Base-by-base conservation (phyloP, 371 early-diverging fungal species). In the Mucor piriformis region DNA sequence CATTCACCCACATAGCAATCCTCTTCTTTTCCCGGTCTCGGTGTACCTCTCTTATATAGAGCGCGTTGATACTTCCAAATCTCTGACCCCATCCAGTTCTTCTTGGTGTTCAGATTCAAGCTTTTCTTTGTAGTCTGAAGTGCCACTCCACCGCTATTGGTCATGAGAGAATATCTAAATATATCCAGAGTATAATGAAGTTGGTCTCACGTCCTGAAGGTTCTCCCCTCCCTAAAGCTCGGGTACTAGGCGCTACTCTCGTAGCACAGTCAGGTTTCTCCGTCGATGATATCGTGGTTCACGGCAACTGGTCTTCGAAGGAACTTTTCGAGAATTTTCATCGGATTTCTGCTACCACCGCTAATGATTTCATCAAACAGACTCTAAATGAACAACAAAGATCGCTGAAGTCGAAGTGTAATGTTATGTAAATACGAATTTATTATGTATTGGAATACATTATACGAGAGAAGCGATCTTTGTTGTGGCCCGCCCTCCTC, bases 261-360 rank as follows among this genome's bases (percentile, higher is more conserved):
- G 66, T 66, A 1, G 38, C 60, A 10, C 55, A 50, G 29, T 25
- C 51, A 16, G 63, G 73, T 2, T 48, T 62, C 3, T 25, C 63
- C 3, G 59, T 59, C 7, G 73, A 73, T 13, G 69, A 66, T n/a
- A 52, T 61, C n/a, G 55, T 60, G 13, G 37, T 57, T 6, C 69
- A 66, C 16, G 69, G 69, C 5, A 53, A 62, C 33, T 66, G 64
- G 69, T 43, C 53, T 13, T 54, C 54, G 2, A 34, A 32, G 8
- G 32, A 10, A 11, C 18, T 53, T 1, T 60, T 60, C 20, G 61
- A 54, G 10, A 20, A 33, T 1, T 58, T 58, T 42, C 50, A 58
- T 20, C 24, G 58, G 0, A 57, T 77, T 75, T 18, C 77, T 66
- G 43, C 72, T 70, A 50, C 57, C 61, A n/a, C 77, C 58, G 3